A percentile compares a stretch with the other conserved stretches of the same genome.
Evolutionary conservation across 768 basidiomycete species (phyloP).

Genomic region (Megacollybia marginata): DNA sequence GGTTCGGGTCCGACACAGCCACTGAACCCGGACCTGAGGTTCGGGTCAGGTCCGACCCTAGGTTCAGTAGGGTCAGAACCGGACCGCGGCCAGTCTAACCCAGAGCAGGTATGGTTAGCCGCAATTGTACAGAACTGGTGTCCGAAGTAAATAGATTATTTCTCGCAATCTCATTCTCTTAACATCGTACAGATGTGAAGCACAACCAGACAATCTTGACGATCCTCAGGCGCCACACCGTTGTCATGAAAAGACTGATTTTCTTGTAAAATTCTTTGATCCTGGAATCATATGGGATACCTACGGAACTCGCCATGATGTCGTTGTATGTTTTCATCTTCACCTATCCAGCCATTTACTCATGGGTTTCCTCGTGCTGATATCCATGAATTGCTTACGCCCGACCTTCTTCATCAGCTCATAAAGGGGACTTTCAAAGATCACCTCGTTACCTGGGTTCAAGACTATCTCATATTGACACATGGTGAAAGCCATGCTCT

Average conservation of each 20-base stretch:
- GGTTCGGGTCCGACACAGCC: too few species aligned
- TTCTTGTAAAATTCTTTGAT: constrained; percentile 1
- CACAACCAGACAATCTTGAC: constrained; percentile 10
- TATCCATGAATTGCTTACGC: too few species aligned
- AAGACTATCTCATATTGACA: not conserved
- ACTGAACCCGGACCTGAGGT: too few species aligned
- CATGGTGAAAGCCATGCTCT: too few species aligned
- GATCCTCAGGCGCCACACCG: not conserved
- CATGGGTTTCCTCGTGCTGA: not conserved
- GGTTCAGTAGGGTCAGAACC: too few species aligned
- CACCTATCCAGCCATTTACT: not conserved
- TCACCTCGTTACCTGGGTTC: not conserved
- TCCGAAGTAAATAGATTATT: constrained; percentile 17
- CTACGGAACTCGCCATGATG: not conserved
- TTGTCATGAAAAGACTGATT: constrained; percentile 1
- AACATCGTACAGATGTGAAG: constrained; percentile 6
- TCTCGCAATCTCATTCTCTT: not conserved
- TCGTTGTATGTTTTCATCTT: not conserved
- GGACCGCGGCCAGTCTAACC: too few species aligned
- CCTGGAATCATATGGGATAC: constrained; percentile 4
- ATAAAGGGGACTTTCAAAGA: too few species aligned
- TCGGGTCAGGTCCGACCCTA: too few species aligned
- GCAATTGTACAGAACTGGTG: constrained; percentile 20
- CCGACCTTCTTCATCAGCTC: too few species aligned
- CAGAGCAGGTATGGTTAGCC: constrained; percentile 17